These are phyloP conservation scores for Blumeria graminis DNA, from an alignment of 2,329 filamentous ascomycete species.

Conservation along the genomic window DNA sequence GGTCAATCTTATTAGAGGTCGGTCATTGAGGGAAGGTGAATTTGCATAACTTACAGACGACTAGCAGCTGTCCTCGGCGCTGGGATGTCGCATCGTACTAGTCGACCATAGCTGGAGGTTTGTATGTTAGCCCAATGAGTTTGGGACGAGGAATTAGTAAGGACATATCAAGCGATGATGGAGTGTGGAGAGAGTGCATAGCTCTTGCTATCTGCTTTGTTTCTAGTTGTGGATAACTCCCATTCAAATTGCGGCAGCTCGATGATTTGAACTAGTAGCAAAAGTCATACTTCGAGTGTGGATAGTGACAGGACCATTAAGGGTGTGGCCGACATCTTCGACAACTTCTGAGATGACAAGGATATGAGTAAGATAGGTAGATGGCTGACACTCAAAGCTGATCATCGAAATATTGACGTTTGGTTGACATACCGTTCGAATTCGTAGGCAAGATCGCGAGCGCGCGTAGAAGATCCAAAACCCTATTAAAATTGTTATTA, in stretches of 20 bases:
- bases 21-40: constrained; percentile 4
- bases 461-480: constrained; percentile 96
- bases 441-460: constrained; percentile 98
- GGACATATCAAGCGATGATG: constrained; percentile 10
- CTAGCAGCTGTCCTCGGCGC: constrained; percentile 82
- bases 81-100: constrained; percentile 95
- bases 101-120: constrained; percentile 61
- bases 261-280: constrained; percentile 18
- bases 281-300: constrained; percentile 15
- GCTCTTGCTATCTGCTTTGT: constrained; percentile 9
- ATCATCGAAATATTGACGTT: constrained; percentile 23
- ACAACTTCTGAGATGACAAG: constrained; percentile 16
- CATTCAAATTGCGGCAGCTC: constrained; percentile 16
- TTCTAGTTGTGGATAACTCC: constrained; percentile 13
- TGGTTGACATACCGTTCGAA: constrained; percentile 95
- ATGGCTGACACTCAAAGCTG: constrained; percentile 14
- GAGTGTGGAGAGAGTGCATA: constrained; percentile 8
- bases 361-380: constrained; percentile 13
- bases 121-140: constrained; percentile 10
- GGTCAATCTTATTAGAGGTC: constrained; percentile 15
- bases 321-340: constrained; percentile 21
- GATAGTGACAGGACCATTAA: constrained; percentile 19
- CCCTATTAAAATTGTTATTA: constrained; percentile 21
- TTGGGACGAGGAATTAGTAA: constrained; percentile 8
- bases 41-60: constrained; percentile 52